phyloP scores from a whole-genome alignment of 2,329 filamentous ascomycete genomes.

The Fusarium agapanthi region DNA sequence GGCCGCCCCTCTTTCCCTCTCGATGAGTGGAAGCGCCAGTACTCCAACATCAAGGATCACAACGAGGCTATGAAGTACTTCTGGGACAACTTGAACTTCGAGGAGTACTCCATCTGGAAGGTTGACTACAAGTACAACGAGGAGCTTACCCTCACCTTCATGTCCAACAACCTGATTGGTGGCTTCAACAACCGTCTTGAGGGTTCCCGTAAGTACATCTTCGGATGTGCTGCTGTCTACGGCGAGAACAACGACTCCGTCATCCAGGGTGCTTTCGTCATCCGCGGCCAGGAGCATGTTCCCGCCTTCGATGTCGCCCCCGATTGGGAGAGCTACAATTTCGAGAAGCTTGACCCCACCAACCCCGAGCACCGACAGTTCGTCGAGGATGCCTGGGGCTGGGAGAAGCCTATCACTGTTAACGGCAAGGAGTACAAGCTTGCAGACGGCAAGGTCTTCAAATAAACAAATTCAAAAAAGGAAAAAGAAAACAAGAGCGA shows the following conservation, averaged over 20 bases:
- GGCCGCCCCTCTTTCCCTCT: conserved; percentile 82
- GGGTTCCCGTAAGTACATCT: conserved; percentile 97
- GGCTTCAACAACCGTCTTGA: conserved; percentile 98
- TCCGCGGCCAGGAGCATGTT: conserved; percentile 87
- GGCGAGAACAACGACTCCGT: conserved; percentile 88
- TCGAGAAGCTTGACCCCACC: conserved; percentile 93
- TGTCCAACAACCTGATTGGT: conserved; percentile 98
- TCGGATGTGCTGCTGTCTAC: conserved; percentile 89
- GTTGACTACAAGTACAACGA: conserved; percentile 99
- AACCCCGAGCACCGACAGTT: conserved; percentile 87
- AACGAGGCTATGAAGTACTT: conserved; percentile 89
- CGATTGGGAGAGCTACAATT: conserved; percentile 95
- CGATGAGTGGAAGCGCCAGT: conserved; percentile 98
- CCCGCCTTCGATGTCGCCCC: conserved; percentile 97
- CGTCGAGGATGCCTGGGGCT: conserved; percentile 87
- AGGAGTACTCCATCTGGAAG: conserved; percentile 96
- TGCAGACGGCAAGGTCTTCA: conserved; percentile 98
- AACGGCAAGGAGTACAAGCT: conserved; percentile 89
- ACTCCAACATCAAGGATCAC: conserved; percentile 93
- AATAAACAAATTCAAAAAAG: conserved; percentile 68
- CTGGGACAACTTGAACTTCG: conserved; percentile 94
- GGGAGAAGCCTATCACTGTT: conserved; percentile 84
- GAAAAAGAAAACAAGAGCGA: conserved; percentile 29
- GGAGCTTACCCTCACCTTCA: conserved; percentile 96
- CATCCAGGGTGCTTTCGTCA: conserved; percentile 91